These are phyloP conservation scores for Dactylellina leptospora DNA, from an alignment of 2,329 filamentous ascomycete genomes.

Conservation along the genomic window DNA sequence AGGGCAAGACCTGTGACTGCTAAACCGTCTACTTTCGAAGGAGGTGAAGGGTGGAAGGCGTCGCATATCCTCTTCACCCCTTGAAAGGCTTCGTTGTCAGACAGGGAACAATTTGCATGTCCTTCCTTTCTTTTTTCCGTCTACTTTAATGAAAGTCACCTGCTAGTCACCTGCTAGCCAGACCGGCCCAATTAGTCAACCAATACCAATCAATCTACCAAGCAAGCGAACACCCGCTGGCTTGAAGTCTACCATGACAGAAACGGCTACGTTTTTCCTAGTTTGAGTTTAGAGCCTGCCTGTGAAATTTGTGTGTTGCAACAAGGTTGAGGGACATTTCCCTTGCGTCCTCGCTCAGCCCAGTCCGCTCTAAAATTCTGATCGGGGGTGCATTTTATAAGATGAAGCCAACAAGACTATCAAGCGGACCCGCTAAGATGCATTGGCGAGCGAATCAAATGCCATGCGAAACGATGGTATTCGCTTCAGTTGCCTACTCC, in stretches of 20 bases:
- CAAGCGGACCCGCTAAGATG: conserved; percentile 26
- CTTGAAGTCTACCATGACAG: conserved; percentile 35
- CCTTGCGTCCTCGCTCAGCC: conserved; percentile 11
- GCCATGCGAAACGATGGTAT: conserved; percentile 9
- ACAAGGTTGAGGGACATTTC: conserved; percentile 27
- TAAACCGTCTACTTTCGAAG: conserved; percentile 24
- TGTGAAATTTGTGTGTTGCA: conserved; percentile 37
- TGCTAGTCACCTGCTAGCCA: conserved; percentile 30
- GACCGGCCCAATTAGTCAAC: conserved; percentile 30
- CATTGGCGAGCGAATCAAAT: conserved; percentile 50
- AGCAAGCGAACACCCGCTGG: conserved; percentile 42
- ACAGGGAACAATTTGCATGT: conserved; percentile 27
- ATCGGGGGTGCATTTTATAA: conserved; percentile 28
- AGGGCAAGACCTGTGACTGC: conserved; percentile 49
- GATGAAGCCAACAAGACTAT: conserved; percentile 34
- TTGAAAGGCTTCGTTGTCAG: conserved; percentile 31
- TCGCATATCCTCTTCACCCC: conserved; percentile 9
- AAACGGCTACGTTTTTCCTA: conserved; percentile 30
- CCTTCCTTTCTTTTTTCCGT: conserved; percentile 26
- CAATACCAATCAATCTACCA: conserved; percentile 44
- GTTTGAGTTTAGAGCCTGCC: conserved; percentile 28
- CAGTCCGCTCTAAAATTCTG: conserved; percentile 22
- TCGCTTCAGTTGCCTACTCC: neutral
- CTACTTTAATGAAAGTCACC: conserved; percentile 43
- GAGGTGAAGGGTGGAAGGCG: conserved; percentile 7